Evolutionary conservation across 768 basidiomycete genomes (phyloP).

Genomic region (Lactarius indigo): DNA sequence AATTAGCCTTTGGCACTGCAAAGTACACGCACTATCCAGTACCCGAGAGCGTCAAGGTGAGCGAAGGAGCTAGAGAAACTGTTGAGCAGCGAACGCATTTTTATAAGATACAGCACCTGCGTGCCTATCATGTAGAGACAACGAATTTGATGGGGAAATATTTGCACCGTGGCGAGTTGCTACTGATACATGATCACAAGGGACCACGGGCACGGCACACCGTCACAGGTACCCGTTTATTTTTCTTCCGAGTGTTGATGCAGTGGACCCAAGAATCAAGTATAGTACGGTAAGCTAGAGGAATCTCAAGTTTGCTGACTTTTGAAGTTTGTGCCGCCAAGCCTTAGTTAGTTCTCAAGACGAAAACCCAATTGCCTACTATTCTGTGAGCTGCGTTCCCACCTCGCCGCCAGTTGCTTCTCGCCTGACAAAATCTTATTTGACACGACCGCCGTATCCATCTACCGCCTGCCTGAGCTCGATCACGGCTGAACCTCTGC

Average conservation of each 20-base stretch:
- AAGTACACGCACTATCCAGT: slow-evolving; percentile 10
- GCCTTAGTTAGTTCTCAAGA: not conserved
- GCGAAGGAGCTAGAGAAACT: not conserved
- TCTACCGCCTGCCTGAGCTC: not conserved
- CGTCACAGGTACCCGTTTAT: not conserved
- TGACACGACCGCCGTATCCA: not conserved
- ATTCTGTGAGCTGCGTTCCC: not conserved
- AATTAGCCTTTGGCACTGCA: not conserved
- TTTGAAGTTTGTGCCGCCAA: not conserved
- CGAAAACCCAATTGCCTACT: not conserved
- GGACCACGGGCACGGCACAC: not conserved
- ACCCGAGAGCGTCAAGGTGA: slow-evolving; percentile 1
- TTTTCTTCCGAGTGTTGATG: not conserved
- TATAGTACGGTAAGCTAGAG: not conserved
- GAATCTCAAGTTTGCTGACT: not conserved
- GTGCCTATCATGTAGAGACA: not conserved
- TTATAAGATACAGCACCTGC: not conserved
- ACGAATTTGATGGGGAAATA: not conserved
- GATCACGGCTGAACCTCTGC: not conserved
- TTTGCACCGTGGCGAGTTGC: not conserved
- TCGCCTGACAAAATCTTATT: not conserved
- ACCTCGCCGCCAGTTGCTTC: not conserved
- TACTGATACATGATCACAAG: not conserved
- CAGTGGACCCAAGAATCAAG: not conserved
- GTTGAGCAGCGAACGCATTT: not conserved